These are phyloP conservation scores for Coemansia sp. DNA, from an alignment of 192 early-diverging fungal species.

Conservation along the genomic window DNA sequence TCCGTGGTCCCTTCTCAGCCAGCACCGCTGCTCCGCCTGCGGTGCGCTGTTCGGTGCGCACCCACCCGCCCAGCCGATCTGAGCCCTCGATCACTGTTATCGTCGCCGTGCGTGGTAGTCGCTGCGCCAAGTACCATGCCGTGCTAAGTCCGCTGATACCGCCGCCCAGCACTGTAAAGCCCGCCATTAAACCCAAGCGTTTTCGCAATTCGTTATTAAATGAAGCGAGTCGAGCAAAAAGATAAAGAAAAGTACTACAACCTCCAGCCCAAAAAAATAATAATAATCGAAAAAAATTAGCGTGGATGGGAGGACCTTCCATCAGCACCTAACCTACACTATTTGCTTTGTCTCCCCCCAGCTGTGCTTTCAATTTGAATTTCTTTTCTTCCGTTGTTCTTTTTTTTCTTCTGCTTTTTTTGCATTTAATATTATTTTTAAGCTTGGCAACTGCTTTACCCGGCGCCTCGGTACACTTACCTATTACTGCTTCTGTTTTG, in stretches of 20 bases:
- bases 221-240: background rate
- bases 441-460: background rate
- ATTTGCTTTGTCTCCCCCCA: background rate
- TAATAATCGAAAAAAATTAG: no score
- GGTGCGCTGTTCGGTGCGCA: constrained; percentile 64
- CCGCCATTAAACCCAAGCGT: constrained; percentile 22
- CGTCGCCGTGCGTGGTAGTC: constrained; percentile 47
- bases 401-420: background rate
- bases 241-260: background rate
- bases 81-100: constrained; percentile 75
- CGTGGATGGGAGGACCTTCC: no score
- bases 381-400: background rate
- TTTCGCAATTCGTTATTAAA: background rate
- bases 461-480: background rate
- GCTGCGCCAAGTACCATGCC: constrained; percentile 74
- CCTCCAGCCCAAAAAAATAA: background rate
- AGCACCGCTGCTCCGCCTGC: constrained; percentile 53
- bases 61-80: constrained; percentile 83
- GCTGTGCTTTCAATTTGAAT: background rate
- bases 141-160: constrained; percentile 89
- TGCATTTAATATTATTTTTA: constrained; percentile 6
- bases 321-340: background rate
- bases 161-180: constrained; percentile 83
- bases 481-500: constrained; percentile 6
- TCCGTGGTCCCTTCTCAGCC: constrained; percentile 83